Percentiles rank a stretch among this genome's conserved stretches.
phyloP scores from a whole-genome alignment of 805 yeast genomes.

The Saturnispora galanensis region DNA sequence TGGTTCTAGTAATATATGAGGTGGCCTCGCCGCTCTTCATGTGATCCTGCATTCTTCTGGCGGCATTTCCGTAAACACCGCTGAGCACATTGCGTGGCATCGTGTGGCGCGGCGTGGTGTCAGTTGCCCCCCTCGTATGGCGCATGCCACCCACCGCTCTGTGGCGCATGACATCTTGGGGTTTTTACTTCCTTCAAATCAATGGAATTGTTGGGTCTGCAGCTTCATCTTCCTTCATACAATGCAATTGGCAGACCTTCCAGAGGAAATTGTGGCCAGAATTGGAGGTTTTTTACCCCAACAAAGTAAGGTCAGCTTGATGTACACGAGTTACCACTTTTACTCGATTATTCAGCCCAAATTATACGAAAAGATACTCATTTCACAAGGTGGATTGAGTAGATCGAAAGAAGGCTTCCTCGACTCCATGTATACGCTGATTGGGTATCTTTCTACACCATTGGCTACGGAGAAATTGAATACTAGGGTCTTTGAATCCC shows the following conservation, averaged over 20 bases:
- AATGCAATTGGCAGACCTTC: constrained; percentile 13
- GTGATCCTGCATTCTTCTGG: too few species aligned
- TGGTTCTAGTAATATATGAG: too few species aligned
- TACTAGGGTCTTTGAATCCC: constrained; percentile 27
- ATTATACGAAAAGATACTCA: constrained; percentile 30
- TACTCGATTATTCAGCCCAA: constrained; percentile 23
- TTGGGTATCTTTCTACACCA: constrained; percentile 30
- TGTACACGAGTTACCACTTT: constrained; percentile 25
- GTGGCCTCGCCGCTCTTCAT: too few species aligned
- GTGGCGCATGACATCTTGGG: too few species aligned
- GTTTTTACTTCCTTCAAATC: too few species aligned
- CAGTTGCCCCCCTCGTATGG: too few species aligned
- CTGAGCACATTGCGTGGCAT: too few species aligned
- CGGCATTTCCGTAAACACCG: too few species aligned
- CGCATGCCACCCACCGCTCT: too few species aligned
- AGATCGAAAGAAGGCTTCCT: constrained; percentile 22
- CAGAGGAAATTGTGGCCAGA: constrained; percentile 15
- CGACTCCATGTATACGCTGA: constrained; percentile 29
- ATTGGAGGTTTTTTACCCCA: constrained; percentile 30
- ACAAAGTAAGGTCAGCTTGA: constrained; percentile 27
- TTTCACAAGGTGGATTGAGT: constrained; percentile 28
- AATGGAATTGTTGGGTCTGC: constrained; percentile 1
- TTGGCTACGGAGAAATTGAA: constrained; percentile 29
- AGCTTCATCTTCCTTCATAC: too few species aligned
- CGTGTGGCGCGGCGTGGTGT: too few species aligned